Base-by-base conservation (phyloP, 208 protist genomes). In the Leptomonas pyrrhocoris region DNA sequence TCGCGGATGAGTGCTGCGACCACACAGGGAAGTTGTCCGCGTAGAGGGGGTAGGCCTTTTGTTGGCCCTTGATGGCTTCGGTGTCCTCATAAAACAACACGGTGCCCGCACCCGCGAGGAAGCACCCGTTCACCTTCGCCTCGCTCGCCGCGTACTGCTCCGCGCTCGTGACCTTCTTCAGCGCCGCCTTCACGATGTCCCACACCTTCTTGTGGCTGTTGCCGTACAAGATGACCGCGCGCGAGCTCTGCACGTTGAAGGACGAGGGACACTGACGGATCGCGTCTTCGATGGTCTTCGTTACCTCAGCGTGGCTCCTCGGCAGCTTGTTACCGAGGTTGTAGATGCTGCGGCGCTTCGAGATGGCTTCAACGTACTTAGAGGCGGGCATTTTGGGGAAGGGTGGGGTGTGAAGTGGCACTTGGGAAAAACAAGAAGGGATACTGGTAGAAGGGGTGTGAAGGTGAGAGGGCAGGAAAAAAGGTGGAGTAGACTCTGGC, bases 71-170 rank as follows among this genome's bases (percentile, higher is more conserved):
- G 40, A 89, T 54, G n/a, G 77, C 27, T 1, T 13, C 36, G 1
- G 9, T n/a, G 65, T 89, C 81, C 60, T 89, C 84, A 68, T 79
- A 89, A 63, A 89, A 89, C 21, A 89, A 68, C 15, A 89, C 58
- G 0, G 84, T 86, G 50, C 84, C 84, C 53, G 80, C 84, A 5
- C 76, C 84, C 27, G 74, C 34, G n/a, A 73, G 70, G 69, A 89
- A 86, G 65, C 69, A 84, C 27, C 58, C 36, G 51, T 84, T 65
- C 18, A 89, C 70, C 71, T 86, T 86, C 48, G 46, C 61, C 57
- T 73, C 60, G 57, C 61, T 72, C 5, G 58, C 68, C 25, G 50
- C 27, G 64, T 73, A 81, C 66, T 80, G 67, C 38, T 84, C 79
- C 27, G 45, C 72, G 2, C 19, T 23, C 27, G 45, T 80, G 23